Base-by-base conservation (phyloP, 1,284 basidiomycete genomes). In the Rhodotorula sp. region DNA sequence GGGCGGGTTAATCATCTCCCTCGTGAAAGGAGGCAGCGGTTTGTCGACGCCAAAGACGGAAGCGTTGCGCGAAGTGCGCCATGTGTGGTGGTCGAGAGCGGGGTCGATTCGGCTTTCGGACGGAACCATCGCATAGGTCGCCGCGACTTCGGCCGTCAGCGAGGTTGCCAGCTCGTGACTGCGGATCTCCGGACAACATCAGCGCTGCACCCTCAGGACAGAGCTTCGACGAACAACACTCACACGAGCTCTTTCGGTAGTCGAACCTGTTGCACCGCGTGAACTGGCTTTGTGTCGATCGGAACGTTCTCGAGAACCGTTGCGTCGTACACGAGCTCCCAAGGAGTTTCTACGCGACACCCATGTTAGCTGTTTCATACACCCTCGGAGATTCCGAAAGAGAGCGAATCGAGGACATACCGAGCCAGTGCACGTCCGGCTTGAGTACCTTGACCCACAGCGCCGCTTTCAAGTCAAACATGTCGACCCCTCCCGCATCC, bases 121-220 rank as follows among this genome's bases (percentile, higher is more conserved):
- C 18, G 61, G 61, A 26, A 62, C 26, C 61, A 62, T 62, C 51
- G 29, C 61, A 20, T 45, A 62, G n/a, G 51, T 54, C 8, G 51
- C 37, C 17, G 22, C 24, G 3, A 62, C 18, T n/a, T 17, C 37
- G 26, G 18, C 53, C 17, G 37, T 62, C 7, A 20, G 2, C 1
- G 33, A 8, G 7, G 10, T 42, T 3, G 37, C 30, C 14, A 62
- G 17, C 2, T n/a, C 48, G 15, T 18, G n/a, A 6, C 49, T 53
- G 48, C 20, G 7, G 5, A 48, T 4, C 14, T 12, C 29, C 24
- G 2, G 7, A 7, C 0, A 24, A 4, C 8, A n/a, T 29, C 3
- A n/a, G 33, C 14, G 7, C 7, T 46, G 1, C 15, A 42, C 24
- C n/a, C 24, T 8, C 7, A 0, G 33, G 10, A 10, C 2, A 44